A percentile compares a stretch with the other conserved stretches of the same genome.
Evolutionary conservation across 2,329 filamentous ascomycete species (phyloP).

Genomic region (Calonectria fujianensis): DNA sequence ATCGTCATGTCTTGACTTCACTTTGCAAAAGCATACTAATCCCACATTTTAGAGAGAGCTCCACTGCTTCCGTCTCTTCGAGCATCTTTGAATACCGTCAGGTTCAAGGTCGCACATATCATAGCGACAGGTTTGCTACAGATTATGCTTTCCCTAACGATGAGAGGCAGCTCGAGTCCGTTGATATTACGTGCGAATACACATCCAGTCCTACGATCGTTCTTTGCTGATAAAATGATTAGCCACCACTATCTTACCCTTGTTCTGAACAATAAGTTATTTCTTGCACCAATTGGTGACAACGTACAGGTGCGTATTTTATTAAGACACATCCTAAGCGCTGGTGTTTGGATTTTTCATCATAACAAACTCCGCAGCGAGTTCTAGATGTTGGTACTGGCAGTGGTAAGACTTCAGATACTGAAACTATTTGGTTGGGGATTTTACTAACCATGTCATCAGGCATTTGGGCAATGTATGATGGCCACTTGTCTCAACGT

Average conservation of each 20-base stretch:
- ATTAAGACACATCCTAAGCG: background rate
- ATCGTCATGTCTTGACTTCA: no score
- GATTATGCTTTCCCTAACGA: conserved; percentile 54
- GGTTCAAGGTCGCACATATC: conserved; percentile 50
- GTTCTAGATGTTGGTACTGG: conserved; percentile 52
- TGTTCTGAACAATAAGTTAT: conserved; percentile 44
- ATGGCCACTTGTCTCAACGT: background rate
- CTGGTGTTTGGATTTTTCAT: background rate
- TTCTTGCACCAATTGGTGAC: conserved; percentile 46
- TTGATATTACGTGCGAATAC: conserved; percentile 49
- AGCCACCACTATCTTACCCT: conserved; percentile 51
- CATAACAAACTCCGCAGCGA: conserved; percentile 31
- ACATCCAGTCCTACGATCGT: no score
- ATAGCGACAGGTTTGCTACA: conserved; percentile 49
- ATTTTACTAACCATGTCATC: background rate
- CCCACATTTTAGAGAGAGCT: conserved; percentile 43
- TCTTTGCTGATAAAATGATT: background rate
- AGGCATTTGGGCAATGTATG: conserved; percentile 54
- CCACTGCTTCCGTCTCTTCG: conserved; percentile 49
- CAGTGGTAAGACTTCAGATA: conserved; percentile 33
- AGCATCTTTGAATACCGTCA: conserved; percentile 52
- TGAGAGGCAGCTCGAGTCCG: conserved; percentile 51
- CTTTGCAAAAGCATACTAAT: background rate
- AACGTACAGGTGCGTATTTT: conserved; percentile 44
- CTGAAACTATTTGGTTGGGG: background rate